Conservation (phyloP, 768 basidiomycete genomes). For the Chalciporus pseudorubinellus region DNA sequence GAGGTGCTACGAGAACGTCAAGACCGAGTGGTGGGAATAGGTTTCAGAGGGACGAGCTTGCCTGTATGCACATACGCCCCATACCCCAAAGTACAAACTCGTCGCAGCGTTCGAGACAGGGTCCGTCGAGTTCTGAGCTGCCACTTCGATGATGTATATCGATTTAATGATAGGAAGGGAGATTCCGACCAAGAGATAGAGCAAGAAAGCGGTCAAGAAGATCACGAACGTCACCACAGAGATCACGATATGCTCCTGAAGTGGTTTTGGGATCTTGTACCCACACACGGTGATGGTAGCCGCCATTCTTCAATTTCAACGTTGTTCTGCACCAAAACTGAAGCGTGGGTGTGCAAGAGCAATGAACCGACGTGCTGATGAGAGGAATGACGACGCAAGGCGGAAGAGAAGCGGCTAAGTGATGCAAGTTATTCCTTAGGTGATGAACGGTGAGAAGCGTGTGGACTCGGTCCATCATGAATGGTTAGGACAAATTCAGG, state of each 20-base stretch:
- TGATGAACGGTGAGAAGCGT: not conserved
- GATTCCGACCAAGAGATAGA: constrained; percentile 72
- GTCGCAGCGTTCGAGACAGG: constrained; percentile 54
- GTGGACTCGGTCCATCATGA: not conserved
- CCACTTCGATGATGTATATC: constrained; percentile 57
- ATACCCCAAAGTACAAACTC: constrained; percentile 71
- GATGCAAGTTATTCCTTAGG: not conserved
- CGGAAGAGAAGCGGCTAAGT: no score
- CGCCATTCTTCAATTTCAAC: constrained; percentile 9
- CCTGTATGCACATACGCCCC: constrained; percentile 77
- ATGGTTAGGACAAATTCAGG: no score
- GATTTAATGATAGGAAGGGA: constrained; percentile 73
- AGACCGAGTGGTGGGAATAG: not conserved
- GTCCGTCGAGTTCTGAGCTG: constrained; percentile 27
- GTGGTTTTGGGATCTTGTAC: constrained; percentile 30
- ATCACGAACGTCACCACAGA: constrained; percentile 47
- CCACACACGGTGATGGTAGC: constrained; percentile 18
- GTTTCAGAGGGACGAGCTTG: constrained; percentile 13
- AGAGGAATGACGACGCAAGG: not conserved
- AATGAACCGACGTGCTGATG: not conserved
- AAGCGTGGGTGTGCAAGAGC: no score
- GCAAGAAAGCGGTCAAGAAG: constrained; percentile 62
- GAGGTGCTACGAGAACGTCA: constrained; percentile 9
- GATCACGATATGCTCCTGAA: constrained; percentile 45
- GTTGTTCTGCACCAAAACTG: not conserved